A percentile compares a stretch with the other conserved stretches of the same genome.
Conservation (phyloP, 805 yeast species). For the Candida chilensis region DNA sequence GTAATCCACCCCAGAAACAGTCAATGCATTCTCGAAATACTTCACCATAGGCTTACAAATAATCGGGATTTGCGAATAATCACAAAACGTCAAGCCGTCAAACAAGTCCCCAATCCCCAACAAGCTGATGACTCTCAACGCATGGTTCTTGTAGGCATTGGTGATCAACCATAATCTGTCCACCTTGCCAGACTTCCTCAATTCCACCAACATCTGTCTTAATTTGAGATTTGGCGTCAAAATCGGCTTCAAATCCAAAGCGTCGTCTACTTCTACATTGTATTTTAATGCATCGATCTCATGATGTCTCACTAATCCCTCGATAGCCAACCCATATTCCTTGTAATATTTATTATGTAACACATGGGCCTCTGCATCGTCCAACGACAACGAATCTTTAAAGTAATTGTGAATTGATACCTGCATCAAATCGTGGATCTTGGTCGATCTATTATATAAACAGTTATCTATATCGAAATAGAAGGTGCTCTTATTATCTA, state of each 20-base stretch:
- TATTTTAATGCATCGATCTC: conserved; percentile 84
- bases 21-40: conserved; percentile 58
- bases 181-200: conserved; percentile 39
- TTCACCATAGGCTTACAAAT: conserved; percentile 83
- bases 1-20: conserved; percentile 46
- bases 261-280: conserved; percentile 84
- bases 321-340: conserved; percentile 87
- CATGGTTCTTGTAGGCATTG: conserved; percentile 91
- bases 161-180: conserved; percentile 87
- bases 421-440: conserved; percentile 84
- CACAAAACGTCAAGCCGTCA: conserved; percentile 92
- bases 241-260: conserved; percentile 78
- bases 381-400: conserved; percentile 48
- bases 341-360: conserved; percentile 72
- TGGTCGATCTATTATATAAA: conserved; percentile 64
- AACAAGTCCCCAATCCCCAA: conserved; percentile 88
- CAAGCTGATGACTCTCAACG: conserved; percentile 65
- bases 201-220: conserved; percentile 38
- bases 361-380: conserved; percentile 63
- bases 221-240: conserved; percentile 51
- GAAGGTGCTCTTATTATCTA: conserved; percentile 29
- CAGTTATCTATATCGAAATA: conserved; percentile 95
- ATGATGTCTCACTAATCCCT: conserved; percentile 68
- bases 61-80: conserved; percentile 62
- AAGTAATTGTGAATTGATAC: conserved; percentile 76